A percentile compares a stretch with the other conserved stretches of the same genome.
phyloP scores from a whole-genome alignment of 1,284 basidiomycete species.

The Ustilago shanxiensis region DNA sequence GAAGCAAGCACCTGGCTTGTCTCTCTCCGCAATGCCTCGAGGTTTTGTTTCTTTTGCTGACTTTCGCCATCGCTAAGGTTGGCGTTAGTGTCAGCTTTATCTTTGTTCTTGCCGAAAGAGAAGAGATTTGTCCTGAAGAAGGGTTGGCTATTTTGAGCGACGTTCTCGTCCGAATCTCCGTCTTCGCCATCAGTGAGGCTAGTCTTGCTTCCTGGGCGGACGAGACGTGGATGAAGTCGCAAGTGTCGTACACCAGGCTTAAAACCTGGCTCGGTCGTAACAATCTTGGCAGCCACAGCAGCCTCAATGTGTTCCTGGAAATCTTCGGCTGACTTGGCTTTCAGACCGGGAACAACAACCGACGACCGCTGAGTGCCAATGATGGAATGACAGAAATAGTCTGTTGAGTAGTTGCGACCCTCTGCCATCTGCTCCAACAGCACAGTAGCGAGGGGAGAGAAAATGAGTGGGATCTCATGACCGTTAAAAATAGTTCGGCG shows the following conservation, averaged over 20 bases:
- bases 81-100: neutral
- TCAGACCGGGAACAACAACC: constrained; percentile 20
- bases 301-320: constrained; percentile 44
- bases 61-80: constrained; percentile 5
- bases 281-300: constrained; percentile 45
- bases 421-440: constrained; percentile 48
- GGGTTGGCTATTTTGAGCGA: constrained; percentile 1
- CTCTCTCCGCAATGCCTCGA: constrained; percentile 25
- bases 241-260: constrained; percentile 43
- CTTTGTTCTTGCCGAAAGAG: constrained; percentile 12
- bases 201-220: constrained; percentile 24
- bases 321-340: constrained; percentile 28
- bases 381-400: constrained; percentile 51
- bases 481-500: constrained; percentile 39
- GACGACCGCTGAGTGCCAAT: constrained; percentile 24
- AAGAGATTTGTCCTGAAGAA: constrained; percentile 11
- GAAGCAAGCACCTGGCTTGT: constrained; percentile 34
- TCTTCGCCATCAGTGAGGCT: constrained; percentile 24
- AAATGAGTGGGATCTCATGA: constrained; percentile 33
- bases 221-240: constrained; percentile 38
- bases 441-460: constrained; percentile 32
- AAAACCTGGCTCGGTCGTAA: constrained; percentile 51
- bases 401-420: constrained; percentile 50
- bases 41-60: constrained; percentile 7
- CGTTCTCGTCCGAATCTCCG: constrained; percentile 20